Evolutionary conservation across 345 rosid species (phyloP).

Genomic region (Carallia pectinifolia): DNA sequence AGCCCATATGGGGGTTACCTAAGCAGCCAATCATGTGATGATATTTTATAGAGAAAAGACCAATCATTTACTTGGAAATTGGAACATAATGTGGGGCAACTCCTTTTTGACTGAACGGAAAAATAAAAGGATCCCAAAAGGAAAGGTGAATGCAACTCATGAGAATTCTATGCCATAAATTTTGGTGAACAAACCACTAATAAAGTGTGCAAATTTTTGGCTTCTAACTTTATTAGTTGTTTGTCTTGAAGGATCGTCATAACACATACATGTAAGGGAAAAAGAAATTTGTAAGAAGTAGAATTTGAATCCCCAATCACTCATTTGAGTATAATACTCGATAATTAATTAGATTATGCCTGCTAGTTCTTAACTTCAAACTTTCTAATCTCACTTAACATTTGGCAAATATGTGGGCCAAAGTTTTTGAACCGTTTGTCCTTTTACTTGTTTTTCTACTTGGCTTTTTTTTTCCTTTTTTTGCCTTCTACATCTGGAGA

Average conservation of each 20-base stretch:
- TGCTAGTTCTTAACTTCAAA: neutral
- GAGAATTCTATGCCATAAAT: conserved; percentile 8
- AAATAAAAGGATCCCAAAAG: neutral
- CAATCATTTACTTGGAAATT: neutral
- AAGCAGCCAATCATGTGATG: neutral
- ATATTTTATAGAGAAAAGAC: neutral
- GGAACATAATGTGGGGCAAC: conserved; percentile 4
- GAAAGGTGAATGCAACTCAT: neutral
- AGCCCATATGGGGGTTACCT: neutral
- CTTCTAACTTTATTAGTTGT: neutral
- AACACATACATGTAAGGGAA: no score
- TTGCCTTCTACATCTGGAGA: neutral
- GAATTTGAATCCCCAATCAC: no score
- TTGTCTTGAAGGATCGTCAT: no score
- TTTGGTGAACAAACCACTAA: no score
- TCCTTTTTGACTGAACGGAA: neutral
- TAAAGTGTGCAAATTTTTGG: neutral
- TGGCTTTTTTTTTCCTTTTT: conserved; percentile 4
- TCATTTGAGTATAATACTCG: no score
- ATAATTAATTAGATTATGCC: no score
- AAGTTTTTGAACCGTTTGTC: neutral
- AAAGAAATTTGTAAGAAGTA: no score
- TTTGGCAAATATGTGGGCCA: conserved; percentile 2
- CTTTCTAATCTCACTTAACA: conserved; percentile 1
- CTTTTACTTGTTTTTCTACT: neutral